Conservation (phyloP, 2,329 filamentous ascomycete genomes). For the Beauveria sp. region DNA sequence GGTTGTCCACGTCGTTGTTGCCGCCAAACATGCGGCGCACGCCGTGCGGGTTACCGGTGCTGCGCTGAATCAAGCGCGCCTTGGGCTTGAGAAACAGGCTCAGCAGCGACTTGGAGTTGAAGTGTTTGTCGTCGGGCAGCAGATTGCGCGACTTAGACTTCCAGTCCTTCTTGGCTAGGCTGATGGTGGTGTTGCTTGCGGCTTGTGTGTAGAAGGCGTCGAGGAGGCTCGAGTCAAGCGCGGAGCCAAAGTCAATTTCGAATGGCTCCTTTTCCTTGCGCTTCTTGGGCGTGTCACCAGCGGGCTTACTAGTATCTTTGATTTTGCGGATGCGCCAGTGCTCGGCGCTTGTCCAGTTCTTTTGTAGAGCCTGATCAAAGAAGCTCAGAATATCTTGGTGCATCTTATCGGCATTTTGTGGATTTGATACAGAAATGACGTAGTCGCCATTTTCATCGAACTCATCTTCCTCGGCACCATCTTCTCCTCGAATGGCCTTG, state of each 20-base stretch:
- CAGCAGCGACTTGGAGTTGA: slow-evolving; percentile 86
- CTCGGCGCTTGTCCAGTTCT: slow-evolving; percentile 97
- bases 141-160: slow-evolving; percentile 89
- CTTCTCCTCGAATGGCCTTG: slow-evolving; percentile 55
- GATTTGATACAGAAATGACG: slow-evolving; percentile 68
- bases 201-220: slow-evolving; percentile 78
- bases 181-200: slow-evolving; percentile 71
- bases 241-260: slow-evolving; percentile 79
- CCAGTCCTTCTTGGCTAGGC: slow-evolving; percentile 88
- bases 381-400: slow-evolving; percentile 97
- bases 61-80: slow-evolving; percentile 67
- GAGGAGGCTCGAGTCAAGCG: slow-evolving; percentile 62
- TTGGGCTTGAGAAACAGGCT: slow-evolving; percentile 92
- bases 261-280: slow-evolving; percentile 96
- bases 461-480: slow-evolving; percentile 30
- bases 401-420: slow-evolving; percentile 54
- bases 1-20: slow-evolving; percentile 32
- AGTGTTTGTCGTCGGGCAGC: slow-evolving; percentile 95
- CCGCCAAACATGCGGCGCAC: slow-evolving; percentile 36
- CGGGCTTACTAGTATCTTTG: slow-evolving; percentile 65
- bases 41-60: slow-evolving; percentile 36
- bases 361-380: slow-evolving; percentile 91
- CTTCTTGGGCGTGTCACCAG: slow-evolving; percentile 46
- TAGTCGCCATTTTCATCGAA: slow-evolving; percentile 59
- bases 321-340: slow-evolving; percentile 97